Evolutionary conservation across 2,329 filamentous ascomycete genomes (phyloP).

Genomic region (Alternaria sp.): DNA sequence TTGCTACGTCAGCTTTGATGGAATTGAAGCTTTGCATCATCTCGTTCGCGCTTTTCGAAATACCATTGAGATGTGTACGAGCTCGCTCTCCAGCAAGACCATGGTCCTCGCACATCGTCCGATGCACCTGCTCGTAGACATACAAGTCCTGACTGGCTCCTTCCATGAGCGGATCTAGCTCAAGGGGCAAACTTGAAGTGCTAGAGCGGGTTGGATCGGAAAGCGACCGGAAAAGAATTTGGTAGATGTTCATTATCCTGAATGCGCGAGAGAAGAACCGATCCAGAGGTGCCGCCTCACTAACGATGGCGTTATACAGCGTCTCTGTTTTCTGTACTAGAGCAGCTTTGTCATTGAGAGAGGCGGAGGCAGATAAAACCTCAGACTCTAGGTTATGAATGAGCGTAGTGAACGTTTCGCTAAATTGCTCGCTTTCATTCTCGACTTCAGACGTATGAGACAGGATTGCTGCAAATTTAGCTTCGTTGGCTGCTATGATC

Average conservation of each 20-base stretch:
- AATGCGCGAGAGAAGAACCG: constrained; percentile 9
- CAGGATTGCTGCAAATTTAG: not conserved
- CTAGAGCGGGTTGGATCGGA: not conserved
- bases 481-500: constrained; percentile 1
- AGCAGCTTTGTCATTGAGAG: constrained; percentile 1
- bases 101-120: not conserved
- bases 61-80: constrained; percentile 8
- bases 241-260: constrained; percentile 15
- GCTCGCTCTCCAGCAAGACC: constrained; percentile 13
- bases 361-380: not conserved
- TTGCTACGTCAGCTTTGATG: constrained; percentile 11
- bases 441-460: constrained; percentile 9
- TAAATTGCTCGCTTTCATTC: constrained; percentile 14
- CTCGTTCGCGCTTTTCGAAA: constrained; percentile 8
- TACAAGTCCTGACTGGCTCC: constrained; percentile 11
- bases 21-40: constrained; percentile 12
- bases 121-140: constrained; percentile 10
- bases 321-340: constrained; percentile 9
- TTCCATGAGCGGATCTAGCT: constrained; percentile 7
- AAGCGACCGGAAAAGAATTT: constrained; percentile 9
- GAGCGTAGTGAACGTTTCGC: constrained; percentile 8
- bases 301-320: constrained; percentile 12
- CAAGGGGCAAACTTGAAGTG: constrained; percentile 2
- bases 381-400: constrained; percentile 16
- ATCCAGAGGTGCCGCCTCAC: constrained; percentile 19